Evolutionary conservation across 805 yeast species (phyloP).

Genomic region (Kuraishia piskuri): DNA sequence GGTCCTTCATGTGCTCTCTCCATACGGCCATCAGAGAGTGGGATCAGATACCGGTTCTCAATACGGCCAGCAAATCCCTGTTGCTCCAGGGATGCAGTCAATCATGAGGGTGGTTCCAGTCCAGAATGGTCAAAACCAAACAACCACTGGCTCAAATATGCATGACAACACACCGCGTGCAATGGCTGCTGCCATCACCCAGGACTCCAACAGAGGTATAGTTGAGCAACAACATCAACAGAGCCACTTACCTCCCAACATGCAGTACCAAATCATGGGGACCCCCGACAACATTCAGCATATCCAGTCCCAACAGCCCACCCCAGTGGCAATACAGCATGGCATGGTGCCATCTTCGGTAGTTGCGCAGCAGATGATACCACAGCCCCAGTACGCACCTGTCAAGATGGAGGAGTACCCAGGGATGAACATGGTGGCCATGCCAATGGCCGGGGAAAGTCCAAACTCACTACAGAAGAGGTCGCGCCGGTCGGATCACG

Average conservation of each 20-base stretch:
- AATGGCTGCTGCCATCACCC: neutral
- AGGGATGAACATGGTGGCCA: neutral
- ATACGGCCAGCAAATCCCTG: neutral
- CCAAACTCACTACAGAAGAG: neutral
- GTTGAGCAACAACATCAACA: neutral
- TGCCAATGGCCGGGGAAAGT: neutral
- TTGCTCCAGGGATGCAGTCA: neutral
- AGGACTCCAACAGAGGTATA: no score
- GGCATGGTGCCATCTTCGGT: neutral
- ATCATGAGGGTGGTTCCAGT: neutral
- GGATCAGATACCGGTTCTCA: neutral
- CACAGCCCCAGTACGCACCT: neutral
- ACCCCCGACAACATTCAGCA: neutral
- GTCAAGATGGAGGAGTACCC: neutral
- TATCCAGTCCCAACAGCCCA: neutral
- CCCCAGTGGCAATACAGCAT: neutral
- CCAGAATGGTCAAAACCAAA: neutral
- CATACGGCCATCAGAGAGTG: neutral
- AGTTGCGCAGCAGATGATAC: neutral
- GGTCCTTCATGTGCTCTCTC: neutral
- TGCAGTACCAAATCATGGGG: neutral
- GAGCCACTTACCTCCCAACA: neutral
- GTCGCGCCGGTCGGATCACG: conserved; percentile 16
- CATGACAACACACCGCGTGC: neutral
- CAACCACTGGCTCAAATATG: neutral